phyloP scores from a whole-genome alignment of 345 rosid species.

The Firmiana major region DNA sequence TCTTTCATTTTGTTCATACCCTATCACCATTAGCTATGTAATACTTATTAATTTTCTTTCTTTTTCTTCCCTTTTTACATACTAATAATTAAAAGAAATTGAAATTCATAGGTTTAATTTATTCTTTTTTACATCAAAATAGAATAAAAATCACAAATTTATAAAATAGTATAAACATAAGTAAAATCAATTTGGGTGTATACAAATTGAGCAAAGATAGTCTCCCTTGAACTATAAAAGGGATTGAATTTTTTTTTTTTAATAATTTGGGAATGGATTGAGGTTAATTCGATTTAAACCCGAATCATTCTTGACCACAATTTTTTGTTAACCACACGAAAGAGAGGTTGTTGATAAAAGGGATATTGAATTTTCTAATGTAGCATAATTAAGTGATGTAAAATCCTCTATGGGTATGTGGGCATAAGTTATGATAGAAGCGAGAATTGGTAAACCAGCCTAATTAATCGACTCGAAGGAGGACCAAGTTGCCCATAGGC shows the following conservation, averaged over 20 bases:
- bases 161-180: too few species aligned
- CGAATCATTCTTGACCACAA: too few species aligned
- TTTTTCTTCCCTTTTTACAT: too few species aligned
- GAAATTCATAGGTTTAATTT: too few species aligned
- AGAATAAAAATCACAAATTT: not conserved
- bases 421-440: not conserved
- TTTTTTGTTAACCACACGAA: too few species aligned
- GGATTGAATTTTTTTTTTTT: too few species aligned
- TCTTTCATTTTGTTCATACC: constrained; percentile 5
- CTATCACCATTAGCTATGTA: not conserved
- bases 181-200: not conserved
- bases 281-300: too few species aligned
- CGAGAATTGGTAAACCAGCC: not conserved
- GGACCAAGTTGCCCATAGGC: not conserved
- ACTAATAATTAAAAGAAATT: not conserved
- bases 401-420: not conserved
- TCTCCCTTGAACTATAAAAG: not conserved
- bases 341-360: too few species aligned
- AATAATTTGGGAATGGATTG: too few species aligned
- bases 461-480: not conserved
- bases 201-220: not conserved
- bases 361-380: not conserved
- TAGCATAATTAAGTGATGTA: not conserved
- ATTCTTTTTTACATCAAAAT: too few species aligned
- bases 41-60: too few species aligned